Percentiles rank a stretch among this genome's conserved stretches.
These are phyloP conservation scores for Dendrothele bispora DNA, from an alignment of 768 basidiomycete species.

Conservation along the genomic window DNA sequence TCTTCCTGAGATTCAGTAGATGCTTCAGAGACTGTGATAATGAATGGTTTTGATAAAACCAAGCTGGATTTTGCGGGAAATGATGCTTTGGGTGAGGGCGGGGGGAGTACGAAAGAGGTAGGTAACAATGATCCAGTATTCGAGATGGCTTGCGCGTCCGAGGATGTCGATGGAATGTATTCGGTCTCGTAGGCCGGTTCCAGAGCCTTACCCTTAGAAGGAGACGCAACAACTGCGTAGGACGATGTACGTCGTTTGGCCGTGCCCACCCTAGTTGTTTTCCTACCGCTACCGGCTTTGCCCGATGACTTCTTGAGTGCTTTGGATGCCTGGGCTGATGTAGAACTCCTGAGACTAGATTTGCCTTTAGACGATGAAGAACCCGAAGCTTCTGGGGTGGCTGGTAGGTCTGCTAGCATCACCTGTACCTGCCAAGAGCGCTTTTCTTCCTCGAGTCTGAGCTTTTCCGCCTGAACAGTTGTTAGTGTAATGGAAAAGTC, in stretches of 20 bases:
- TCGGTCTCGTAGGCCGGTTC: constrained; percentile 55
- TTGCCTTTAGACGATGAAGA: constrained; percentile 35
- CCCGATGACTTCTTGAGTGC: constrained; percentile 18
- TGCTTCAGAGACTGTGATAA: constrained; percentile 10
- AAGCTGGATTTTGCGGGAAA: constrained; percentile 52
- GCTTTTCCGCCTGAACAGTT: constrained; percentile 61
- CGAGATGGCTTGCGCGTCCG: constrained; percentile 6
- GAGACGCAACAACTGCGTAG: constrained; percentile 34
- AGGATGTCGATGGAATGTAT: constrained; percentile 36
- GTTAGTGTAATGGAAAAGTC: too few species aligned
- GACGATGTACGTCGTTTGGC: constrained; percentile 43
- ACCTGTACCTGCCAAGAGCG: constrained; percentile 69
- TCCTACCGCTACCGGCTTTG: constrained; percentile 45
- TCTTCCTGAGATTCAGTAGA: constrained; percentile 5
- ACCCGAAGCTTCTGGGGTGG: constrained; percentile 32
- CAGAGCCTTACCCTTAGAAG: constrained; percentile 18
- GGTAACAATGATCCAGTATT: constrained; percentile 53
- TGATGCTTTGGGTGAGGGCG: constrained; percentile 70
- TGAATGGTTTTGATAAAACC: constrained; percentile 14
- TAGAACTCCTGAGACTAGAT: too few species aligned
- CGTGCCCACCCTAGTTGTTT: constrained; percentile 34
- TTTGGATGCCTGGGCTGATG: constrained; percentile 40
- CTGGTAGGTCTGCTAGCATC: constrained; percentile 59
- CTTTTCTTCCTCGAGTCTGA: constrained; percentile 66
- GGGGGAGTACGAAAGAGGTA: constrained; percentile 75